Conservation (phyloP, 495 filamentous ascomycete species). For the Xeromyces bisporus region DNA sequence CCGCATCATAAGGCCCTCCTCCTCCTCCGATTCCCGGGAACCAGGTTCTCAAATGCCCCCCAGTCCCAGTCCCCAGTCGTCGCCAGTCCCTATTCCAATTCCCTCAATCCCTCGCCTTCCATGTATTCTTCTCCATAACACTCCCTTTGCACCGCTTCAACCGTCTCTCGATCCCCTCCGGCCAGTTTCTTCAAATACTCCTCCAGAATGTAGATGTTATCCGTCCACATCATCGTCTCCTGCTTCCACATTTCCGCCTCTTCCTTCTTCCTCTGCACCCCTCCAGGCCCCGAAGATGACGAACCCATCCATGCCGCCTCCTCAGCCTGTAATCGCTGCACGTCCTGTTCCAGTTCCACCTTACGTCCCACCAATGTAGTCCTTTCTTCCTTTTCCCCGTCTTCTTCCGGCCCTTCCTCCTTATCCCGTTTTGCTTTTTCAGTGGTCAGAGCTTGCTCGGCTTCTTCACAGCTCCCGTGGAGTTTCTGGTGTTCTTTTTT, state of each 20-base stretch:
- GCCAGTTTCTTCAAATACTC: conserved; percentile 35
- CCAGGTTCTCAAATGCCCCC: no score
- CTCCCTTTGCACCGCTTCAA: conserved; percentile 33
- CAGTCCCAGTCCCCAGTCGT: conserved; percentile 2
- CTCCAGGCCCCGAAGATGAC: conserved; percentile 4
- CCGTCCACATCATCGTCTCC: conserved; percentile 38
- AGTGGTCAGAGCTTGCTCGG: conserved; percentile 9
- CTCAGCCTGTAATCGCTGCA: conserved; percentile 9
- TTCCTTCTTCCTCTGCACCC: conserved; percentile 31
- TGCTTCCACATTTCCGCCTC: conserved; percentile 30
- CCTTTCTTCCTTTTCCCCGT: conserved; percentile 5
- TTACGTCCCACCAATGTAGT: conserved; percentile 13
- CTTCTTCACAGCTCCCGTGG: conserved; percentile 11
- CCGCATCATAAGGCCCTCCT: no score
- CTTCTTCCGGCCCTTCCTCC: conserved; percentile 5
- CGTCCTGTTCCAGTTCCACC: conserved; percentile 12
- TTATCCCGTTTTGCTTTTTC: conserved; percentile 8
- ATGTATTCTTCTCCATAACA: conserved; percentile 49
- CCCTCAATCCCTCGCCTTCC: conserved; percentile 42
- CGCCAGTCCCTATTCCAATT: conserved; percentile 10
- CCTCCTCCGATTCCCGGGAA: no score
- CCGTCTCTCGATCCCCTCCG: conserved; percentile 33
- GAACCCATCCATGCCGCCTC: conserved; percentile 16
- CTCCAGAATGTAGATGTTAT: conserved; percentile 50
- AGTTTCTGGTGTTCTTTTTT: conserved; percentile 38